Evolutionary conservation across 768 basidiomycete species (phyloP), one percentile per base, ranked within the genome.

Genomic region (Russula lepida): DNA sequence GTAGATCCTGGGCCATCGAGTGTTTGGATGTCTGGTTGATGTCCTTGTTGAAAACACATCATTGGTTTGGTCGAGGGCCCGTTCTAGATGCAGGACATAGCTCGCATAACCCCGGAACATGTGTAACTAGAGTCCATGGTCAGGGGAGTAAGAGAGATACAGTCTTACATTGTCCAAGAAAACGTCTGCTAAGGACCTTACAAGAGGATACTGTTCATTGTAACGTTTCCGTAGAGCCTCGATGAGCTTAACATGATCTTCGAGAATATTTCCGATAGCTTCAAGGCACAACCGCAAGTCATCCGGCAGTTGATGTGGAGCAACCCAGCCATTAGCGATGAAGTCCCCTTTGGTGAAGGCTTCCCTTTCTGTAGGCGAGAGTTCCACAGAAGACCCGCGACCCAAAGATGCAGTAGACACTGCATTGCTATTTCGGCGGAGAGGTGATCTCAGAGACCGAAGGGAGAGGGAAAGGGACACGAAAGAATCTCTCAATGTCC

Each of bases 171-270:
- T 92, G 11, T 86, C 82, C 27, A 94, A 89, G 73, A 98, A 98
- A 21, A 98, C 90, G 68, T 98, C 95, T 56, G 94, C 94, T 39
- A 98, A 80, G 32, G 87, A 89, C 56, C 95, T 80, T 35, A 98
- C 95, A 33, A 98, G 80, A 19, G 95, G 95, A 70, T 89, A 98
- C 66, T 98, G 95, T 66, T 97, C 92, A 59, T 95, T 92, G 65
- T 98, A 98, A 41, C 94, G 81, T 74, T 90, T 94, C 70, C 82
- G 83, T 67, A 99, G 74, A 23, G 88, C 89, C 55, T 89, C 88
- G 55, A 85, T 87, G 35, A 99, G 79, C 66, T 85, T 82, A 67
- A 87, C 79, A 73, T 99, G 97, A 2, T 97, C 95, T 41, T 89
- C 85, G 54, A 97, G 78, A 47, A 98, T 90, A 28, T 83, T 81